Evolutionary conservation across 2,329 filamentous ascomycete genomes (phyloP), one percentile per base, ranked within the genome.

Genomic region (Colletotrichum somersetense): DNA sequence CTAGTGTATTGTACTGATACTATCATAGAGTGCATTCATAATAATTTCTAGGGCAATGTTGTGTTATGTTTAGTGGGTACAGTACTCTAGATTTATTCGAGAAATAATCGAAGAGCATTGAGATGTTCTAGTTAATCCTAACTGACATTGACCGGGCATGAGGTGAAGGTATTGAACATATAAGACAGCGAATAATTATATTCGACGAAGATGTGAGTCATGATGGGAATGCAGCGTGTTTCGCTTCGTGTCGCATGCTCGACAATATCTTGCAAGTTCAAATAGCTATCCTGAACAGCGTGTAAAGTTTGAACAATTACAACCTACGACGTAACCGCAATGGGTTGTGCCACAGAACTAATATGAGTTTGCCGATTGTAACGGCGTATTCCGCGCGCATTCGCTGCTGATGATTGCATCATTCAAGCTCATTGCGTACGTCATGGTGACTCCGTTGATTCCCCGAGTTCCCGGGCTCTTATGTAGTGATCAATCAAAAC

Each of bases 31-130:
- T 11, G 5, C 1, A 26, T 8, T 50, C 1, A 0, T 35, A 10
- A 6, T 35, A 10, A n/a, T 14, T 26, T 14, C 4, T 2, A 14
- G 2, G 14, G 6, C 3, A 5, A 1, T 18, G 5, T 42, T 1
- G 40, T 3, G 40, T 5, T 42, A 16, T 42, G 16, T 16, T 42
- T 3, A 16, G 40, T 42, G 16, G 40, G 14, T 42, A 16, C 3
- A 11, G 40, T 42, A 18, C 6, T 14, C 40, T 14, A 5, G 40
- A 14, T 1, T 12, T 11, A n/a, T 18, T 4, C n/a, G 3, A 2
- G 20, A 20, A n/a, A 16, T 20, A 7, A 10, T 48, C 6, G 10
- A 23, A 12, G 6, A 10, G 20, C n/a, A 23, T 50, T 5, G 5
- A 50, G 1, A 23, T n/a, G 1, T 44, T 44, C 20, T 8, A 20